Conservation (phyloP, 192 early-diverging fungal species). For the Coemansia sp. region DNA sequence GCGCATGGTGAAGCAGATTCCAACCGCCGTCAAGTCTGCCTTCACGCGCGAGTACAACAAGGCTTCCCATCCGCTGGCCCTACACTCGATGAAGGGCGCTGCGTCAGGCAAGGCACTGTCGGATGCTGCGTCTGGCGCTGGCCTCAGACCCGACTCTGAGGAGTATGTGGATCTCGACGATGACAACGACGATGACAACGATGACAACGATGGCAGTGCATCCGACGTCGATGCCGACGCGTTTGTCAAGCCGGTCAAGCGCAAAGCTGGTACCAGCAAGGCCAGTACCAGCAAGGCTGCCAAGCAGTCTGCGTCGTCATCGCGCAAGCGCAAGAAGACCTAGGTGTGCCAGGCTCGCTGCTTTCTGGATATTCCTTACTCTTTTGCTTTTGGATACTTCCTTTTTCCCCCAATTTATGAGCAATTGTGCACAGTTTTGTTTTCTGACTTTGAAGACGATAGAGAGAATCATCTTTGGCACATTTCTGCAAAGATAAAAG, state of each 20-base stretch:
- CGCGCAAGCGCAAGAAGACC: constrained; percentile 37
- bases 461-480: no score
- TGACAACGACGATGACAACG: constrained; percentile 11
- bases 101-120: constrained; percentile 20
- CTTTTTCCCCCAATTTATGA: background rate
- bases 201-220: constrained; percentile 10
- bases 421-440: no score
- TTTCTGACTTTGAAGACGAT: no score
- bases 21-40: constrained; percentile 66
- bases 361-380: constrained; percentile 4
- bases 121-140: constrained; percentile 6
- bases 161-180: constrained; percentile 33
- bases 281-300: constrained; percentile 6
- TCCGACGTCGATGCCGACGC: constrained; percentile 5
- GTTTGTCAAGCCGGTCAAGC: constrained; percentile 17
- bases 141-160: constrained; percentile 31
- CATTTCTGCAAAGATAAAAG: no score
- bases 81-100: constrained; percentile 17
- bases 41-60: constrained; percentile 76
- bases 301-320: constrained; percentile 15
- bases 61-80: constrained; percentile 35
- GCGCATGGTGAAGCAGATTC: constrained; percentile 57
- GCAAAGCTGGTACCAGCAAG: constrained; percentile 13
- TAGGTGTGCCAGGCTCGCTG: constrained; percentile 4
- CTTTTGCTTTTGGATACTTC: background rate